phyloP scores from a whole-genome alignment of 768 basidiomycete genomes.

The Leccinum incarnatum region DNA sequence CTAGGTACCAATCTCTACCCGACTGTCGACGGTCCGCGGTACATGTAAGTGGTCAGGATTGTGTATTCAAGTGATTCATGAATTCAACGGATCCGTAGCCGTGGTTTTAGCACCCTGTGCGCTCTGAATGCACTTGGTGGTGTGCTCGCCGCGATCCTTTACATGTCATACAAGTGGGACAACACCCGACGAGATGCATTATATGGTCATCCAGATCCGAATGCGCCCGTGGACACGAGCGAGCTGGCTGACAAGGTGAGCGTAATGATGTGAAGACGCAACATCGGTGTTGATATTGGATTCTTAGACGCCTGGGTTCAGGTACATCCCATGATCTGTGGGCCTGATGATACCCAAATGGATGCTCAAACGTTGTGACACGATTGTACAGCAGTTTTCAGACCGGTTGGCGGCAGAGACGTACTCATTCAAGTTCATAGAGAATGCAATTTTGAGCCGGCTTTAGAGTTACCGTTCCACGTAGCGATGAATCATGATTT shows the following conservation, averaged over 20 bases:
- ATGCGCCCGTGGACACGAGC: conserved; percentile 55
- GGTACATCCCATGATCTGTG: conserved; percentile 19
- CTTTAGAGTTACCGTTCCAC: not conserved
- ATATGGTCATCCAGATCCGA: conserved; percentile 47
- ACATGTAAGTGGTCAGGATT: conserved; percentile 46
- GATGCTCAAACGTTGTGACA: not conserved
- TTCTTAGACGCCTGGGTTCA: conserved; percentile 17
- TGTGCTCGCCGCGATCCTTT: conserved; percentile 41
- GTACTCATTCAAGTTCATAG: not conserved
- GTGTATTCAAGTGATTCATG: not conserved
- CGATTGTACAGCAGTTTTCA: not conserved
- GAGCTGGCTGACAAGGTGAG: conserved; percentile 66
- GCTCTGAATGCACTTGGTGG: conserved; percentile 18
- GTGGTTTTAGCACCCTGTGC: conserved; percentile 57
- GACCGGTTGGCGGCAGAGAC: not conserved
- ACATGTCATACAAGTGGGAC: conserved; percentile 60
- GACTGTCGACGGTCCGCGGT: conserved; percentile 57
- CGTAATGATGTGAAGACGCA: not conserved
- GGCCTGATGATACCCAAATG: not conserved
- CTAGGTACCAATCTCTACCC: conserved; percentile 78
- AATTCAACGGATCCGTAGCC: conserved; percentile 20
- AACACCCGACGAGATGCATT: conserved; percentile 52
- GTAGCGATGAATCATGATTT: not conserved
- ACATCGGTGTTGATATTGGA: not conserved
- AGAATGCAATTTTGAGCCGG: not conserved